A percentile compares a stretch with the other conserved stretches of the same genome.
These are phyloP conservation scores for Gaillardinia entomophila DNA, from an alignment of 805 yeast genomes.

Conservation along the genomic window DNA sequence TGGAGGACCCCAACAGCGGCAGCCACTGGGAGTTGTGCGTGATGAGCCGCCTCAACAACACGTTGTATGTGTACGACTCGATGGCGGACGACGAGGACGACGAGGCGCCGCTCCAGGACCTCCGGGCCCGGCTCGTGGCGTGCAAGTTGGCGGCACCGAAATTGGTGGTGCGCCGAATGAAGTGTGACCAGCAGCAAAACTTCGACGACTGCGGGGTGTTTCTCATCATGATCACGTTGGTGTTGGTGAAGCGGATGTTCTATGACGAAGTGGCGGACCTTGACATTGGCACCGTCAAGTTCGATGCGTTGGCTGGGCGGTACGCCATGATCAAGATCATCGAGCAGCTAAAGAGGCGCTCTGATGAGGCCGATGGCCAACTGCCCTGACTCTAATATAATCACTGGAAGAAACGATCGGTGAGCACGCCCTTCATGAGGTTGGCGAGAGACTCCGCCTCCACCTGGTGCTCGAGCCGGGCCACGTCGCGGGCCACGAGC, in stretches of 20 bases:
- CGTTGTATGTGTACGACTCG: slow-evolving; percentile 56
- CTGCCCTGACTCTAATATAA: background rate
- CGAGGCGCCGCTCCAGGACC: slow-evolving; percentile 17
- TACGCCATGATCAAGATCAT: slow-evolving; percentile 18
- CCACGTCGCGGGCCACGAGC: slow-evolving; percentile 7
- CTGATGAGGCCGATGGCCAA: background rate
- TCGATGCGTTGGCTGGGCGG: slow-evolving; percentile 46
- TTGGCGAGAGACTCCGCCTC: slow-evolving; percentile 22
- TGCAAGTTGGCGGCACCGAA: slow-evolving; percentile 15
- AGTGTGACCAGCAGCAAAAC: slow-evolving; percentile 56
- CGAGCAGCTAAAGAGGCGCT: background rate
- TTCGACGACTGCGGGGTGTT: slow-evolving; percentile 64
- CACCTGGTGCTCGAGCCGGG: slow-evolving; percentile 8
- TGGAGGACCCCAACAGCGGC: slow-evolving; percentile 58
- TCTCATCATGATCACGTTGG: slow-evolving; percentile 32
- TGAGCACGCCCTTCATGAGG: slow-evolving; percentile 18
- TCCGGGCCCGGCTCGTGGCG: slow-evolving; percentile 16
- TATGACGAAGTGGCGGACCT: slow-evolving; percentile 25
- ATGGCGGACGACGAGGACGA: slow-evolving; percentile 25
- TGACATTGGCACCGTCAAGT: slow-evolving; percentile 31
- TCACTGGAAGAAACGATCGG: slow-evolving; percentile 15
- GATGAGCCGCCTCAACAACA: slow-evolving; percentile 41
- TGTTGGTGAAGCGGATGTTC: slow-evolving; percentile 19
- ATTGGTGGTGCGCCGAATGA: slow-evolving; percentile 22
- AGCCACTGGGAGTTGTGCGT: slow-evolving; percentile 73